Base-by-base conservation (phyloP, 2,329 filamentous ascomycete genomes). In the Hymenoscyphus fraxineus region DNA sequence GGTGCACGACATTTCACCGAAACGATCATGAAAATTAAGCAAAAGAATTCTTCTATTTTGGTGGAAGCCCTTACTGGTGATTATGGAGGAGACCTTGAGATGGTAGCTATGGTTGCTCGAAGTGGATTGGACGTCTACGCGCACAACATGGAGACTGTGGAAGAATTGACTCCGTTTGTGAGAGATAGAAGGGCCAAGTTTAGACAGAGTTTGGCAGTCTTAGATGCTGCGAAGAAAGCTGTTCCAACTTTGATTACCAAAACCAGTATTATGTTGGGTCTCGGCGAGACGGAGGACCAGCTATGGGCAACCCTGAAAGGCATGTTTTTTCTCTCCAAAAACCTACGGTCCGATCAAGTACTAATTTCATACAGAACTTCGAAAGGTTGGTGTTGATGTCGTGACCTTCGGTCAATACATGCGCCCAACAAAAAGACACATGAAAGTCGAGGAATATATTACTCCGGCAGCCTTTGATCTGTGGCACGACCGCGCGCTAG, bases 371-470 rank as follows among this genome's bases (percentile, higher is more conserved):
- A n/a, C 65, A 86, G 91, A 96, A 76, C 84, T 99, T 13, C 86
- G 95, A 64, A 88, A 88, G 69, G 85, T 87, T 64, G 82, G 91
- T 66, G 93, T 97, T 57, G 95, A 99, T 72, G 92, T 99, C 13
- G 93, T 99, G 64, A 99, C 95, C 0, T 99, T 99, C 71, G 95
- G 95, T n/a, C 95, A 99, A 81, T 99, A 99, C 81, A 99, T 99
- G 95, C 91, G 94, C 12, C 95, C 95, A 1, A 99, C 95, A 4
- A 99, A 98, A 83, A 87, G 94, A 56, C 95, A 99, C 77, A 94
- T 99, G 86, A 89, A 96, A 77, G 95, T 99, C 39, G 90, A 96
- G 74, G 92, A 94, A 77, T 99, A 99, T 76, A 86, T 99, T 58
- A 94, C 93, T 0, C 95, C 95, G 0, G 91, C 90, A 67, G 88